A percentile compares a stretch with the other conserved stretches of the same genome.
These are phyloP conservation scores for Clarireedia hainanense DNA, from an alignment of 2,329 filamentous ascomycete genomes.

Conservation along the genomic window DNA sequence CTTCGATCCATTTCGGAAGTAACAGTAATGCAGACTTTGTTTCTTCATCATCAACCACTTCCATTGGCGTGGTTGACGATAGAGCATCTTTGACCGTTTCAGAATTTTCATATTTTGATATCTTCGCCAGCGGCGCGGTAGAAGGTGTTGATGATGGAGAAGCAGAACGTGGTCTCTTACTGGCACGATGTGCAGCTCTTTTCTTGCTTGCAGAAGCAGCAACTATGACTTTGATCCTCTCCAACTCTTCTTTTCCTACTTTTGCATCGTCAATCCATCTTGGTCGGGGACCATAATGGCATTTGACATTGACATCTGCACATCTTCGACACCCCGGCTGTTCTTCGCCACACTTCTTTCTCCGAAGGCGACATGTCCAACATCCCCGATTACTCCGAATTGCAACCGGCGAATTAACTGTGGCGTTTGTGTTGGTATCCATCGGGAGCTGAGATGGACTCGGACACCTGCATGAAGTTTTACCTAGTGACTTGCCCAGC, in stretches of 20 bases:
- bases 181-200: slow-evolving; percentile 3
- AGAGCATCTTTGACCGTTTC: not conserved
- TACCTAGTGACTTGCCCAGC: not conserved
- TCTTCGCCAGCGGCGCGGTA: not conserved
- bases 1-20: slow-evolving; percentile 11
- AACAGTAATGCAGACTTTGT: not conserved
- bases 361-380: slow-evolving; percentile 56
- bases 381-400: slow-evolving; percentile 37
- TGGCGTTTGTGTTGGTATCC: not conserved
- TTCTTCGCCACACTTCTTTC: slow-evolving; percentile 60
- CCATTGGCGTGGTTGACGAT: not conserved
- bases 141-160: not conserved
- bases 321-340: slow-evolving; percentile 52
- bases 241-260: slow-evolving; percentile 1
- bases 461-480: not conserved
- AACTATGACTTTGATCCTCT: slow-evolving; percentile 2
- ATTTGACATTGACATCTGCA: slow-evolving; percentile 44
- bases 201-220: slow-evolving; percentile 3
- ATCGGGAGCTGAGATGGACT: not conserved
- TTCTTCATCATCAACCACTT: not conserved
- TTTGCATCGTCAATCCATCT: slow-evolving; percentile 11
- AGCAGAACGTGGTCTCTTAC: not conserved
- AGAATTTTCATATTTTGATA: not conserved
- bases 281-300: slow-evolving; percentile 37
- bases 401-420: not conserved